Evolutionary conservation across 306 rosid species (phyloP).

Genomic region (Neltuma alba): DNA sequence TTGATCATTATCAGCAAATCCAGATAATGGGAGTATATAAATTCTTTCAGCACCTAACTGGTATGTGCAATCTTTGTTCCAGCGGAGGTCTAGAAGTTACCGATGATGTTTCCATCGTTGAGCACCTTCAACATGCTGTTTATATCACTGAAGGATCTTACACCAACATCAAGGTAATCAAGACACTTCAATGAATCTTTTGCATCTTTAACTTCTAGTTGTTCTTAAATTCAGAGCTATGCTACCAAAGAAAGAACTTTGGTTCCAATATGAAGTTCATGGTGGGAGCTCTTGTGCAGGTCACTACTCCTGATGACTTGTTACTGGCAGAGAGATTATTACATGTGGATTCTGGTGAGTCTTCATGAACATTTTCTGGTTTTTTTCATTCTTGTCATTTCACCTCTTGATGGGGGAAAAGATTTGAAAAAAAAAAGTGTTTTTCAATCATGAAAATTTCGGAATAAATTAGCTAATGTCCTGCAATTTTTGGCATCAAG

Average conservation of each 20-base stretch:
- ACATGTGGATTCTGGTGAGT: slow-evolving; percentile 43
- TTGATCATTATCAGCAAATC: not conserved
- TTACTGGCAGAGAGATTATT: slow-evolving; percentile 89
- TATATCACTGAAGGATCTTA: slow-evolving; percentile 89
- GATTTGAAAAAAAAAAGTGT: not conserved
- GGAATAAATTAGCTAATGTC: not conserved
- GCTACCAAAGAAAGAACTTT: not conserved
- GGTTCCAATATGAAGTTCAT: slow-evolving; percentile 22
- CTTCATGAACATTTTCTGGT: slow-evolving; percentile 10
- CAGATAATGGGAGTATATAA: slow-evolving; percentile 12
- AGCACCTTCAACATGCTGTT: slow-evolving; percentile 86
- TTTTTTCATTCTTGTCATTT: slow-evolving; percentile 23
- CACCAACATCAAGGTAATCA: slow-evolving; percentile 90
- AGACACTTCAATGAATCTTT: not conserved
- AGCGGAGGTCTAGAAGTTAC: slow-evolving; percentile 95
- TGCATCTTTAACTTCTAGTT: not conserved
- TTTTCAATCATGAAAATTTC: not conserved
- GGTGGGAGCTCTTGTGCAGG: slow-evolving; percentile 59
- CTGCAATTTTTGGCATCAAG: slow-evolving; percentile 7
- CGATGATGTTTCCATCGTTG: slow-evolving; percentile 92
- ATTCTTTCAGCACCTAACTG: slow-evolving; percentile 26
- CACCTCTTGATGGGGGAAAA: slow-evolving; percentile 19
- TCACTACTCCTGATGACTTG: slow-evolving; percentile 94
- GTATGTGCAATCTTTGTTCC: slow-evolving; percentile 34
- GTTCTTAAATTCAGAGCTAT: not conserved